Conservation (phyloP, 2,329 filamentous ascomycete species). For the Sarocladium kiliense region DNA sequence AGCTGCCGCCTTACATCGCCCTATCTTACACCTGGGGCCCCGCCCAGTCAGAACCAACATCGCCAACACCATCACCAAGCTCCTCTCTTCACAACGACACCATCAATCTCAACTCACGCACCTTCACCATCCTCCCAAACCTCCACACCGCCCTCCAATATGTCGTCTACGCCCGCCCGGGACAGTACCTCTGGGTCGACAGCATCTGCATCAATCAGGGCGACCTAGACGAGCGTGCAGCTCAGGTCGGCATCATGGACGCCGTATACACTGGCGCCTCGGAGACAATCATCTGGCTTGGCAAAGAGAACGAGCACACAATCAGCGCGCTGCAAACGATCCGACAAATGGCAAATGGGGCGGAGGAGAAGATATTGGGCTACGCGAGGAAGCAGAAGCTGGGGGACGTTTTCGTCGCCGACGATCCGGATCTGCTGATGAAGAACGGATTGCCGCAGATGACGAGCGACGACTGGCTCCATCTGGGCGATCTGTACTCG, state of each 20-base stretch:
- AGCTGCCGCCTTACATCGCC: slow-evolving; percentile 16
- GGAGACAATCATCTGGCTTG: slow-evolving; percentile 18
- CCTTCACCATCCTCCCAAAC: slow-evolving; percentile 15
- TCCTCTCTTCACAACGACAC: neutral
- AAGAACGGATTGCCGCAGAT: slow-evolving; percentile 15
- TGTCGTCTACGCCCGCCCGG: slow-evolving; percentile 12
- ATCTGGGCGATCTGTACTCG: slow-evolving; percentile 14
- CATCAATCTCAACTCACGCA: slow-evolving; percentile 13
- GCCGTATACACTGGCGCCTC: slow-evolving; percentile 15
- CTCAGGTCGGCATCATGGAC: slow-evolving; percentile 19
- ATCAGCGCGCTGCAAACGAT: slow-evolving; percentile 12
- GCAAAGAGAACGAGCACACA: slow-evolving; percentile 10
- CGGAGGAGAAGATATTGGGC: slow-evolving; percentile 13
- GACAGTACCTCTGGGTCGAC: slow-evolving; percentile 17
- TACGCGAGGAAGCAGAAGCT: slow-evolving; percentile 13
- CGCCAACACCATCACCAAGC: neutral
- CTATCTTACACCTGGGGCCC: slow-evolving; percentile 22
- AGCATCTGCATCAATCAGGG: slow-evolving; percentile 20
- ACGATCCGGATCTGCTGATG: slow-evolving; percentile 11
- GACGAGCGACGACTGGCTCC: slow-evolving; percentile 13
- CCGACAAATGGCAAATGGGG: neutral
- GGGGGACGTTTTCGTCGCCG: slow-evolving; percentile 14
- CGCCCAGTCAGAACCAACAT: slow-evolving; percentile 5
- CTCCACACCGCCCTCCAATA: slow-evolving; percentile 13
- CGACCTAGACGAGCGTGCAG: slow-evolving; percentile 13